phyloP scores from a whole-genome alignment of 768 basidiomycete genomes.

The Auricularia cornea region DNA sequence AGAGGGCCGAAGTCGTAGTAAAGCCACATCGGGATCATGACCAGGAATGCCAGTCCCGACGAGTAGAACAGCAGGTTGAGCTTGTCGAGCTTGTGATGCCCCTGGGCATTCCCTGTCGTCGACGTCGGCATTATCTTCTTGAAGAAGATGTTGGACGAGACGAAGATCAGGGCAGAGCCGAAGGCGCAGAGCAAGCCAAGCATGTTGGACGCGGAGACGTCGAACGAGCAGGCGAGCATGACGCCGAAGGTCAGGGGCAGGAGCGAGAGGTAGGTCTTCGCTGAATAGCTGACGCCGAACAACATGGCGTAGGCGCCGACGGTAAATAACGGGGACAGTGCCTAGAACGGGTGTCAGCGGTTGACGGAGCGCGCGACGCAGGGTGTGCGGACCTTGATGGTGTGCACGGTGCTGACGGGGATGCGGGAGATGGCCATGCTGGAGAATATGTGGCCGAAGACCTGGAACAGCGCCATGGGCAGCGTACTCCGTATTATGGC shows the following conservation, averaged over 20 bases:
- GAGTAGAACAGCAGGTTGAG: conserved; percentile 94
- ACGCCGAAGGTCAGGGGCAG: conserved; percentile 94
- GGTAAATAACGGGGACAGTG: conserved; percentile 93
- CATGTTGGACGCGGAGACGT: conserved; percentile 78
- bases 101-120: conserved; percentile 24
- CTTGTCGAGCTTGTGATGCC: conserved; percentile 83
- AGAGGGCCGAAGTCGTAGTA: conserved; percentile 80
- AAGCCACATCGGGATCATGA: conserved; percentile 95
- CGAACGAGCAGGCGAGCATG: conserved; percentile 95
- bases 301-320: conserved; percentile 91
- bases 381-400: conserved; percentile 74
- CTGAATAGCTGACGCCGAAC: conserved; percentile 89
- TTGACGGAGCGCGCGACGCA: background rate
- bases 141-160: conserved; percentile 97
- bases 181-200: conserved; percentile 91
- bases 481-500: conserved; percentile 71
- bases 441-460: conserved; percentile 95
- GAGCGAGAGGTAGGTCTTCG: conserved; percentile 84
- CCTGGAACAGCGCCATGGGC: conserved; percentile 97
- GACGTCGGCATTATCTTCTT: conserved; percentile 89
- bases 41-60: conserved; percentile 82
- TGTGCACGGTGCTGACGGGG: conserved; percentile 95
- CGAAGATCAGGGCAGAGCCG: conserved; percentile 93
- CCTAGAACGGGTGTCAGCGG: conserved; percentile 39
- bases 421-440: conserved; percentile 96